Base-by-base conservation (phyloP, 2,329 filamentous ascomycete genomes). In the Fusarium nurragi region DNA sequence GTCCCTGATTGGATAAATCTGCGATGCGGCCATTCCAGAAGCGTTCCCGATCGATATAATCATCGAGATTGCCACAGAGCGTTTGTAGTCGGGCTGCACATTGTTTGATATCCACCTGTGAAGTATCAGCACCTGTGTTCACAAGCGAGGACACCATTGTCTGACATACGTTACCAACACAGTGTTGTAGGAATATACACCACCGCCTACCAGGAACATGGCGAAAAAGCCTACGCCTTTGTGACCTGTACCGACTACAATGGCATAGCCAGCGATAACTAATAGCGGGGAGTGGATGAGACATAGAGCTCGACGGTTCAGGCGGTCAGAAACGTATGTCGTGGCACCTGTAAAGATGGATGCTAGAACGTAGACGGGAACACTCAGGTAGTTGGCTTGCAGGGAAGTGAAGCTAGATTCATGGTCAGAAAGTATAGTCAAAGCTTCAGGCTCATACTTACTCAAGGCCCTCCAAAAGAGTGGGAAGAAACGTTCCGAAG, bases 61-160 rank as follows among this genome's bases (percentile, higher is more conserved):
- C 25, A 81, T 69, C 0, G 80, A 81, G 12, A 84, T 77, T 5
- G 77, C 80, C 0, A 81, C 76, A 0, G 82, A 81, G 16, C 82
- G 78, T 23, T 81, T 77, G 68, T 81, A 82, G 39, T 84, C 81
- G 3, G 77, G 78, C 6, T 80, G 79, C 3, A 79, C 73, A 30
- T 83, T 84, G 39, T 80, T 81, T 19, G 80, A 81, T 6, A 83
- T 67, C 81, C 82, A 84, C 32, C 79, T 80, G 2, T 78, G 57
- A 53, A 78, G 0, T 30, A 79, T 70, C 13, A 57, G 48, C 23
- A 47, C 6, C 2, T 1, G 7, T 2, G 6, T 3, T 3, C 0
- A 2, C 1, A 16, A 16, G 16, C 7, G 16, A 5, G 10, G 7
- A 10, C 9, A 8, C 5, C 5, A 8, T 14, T 4, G 16, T 10